Conservation (phyloP, 805 yeast genomes). For the Saccharomyces mikatae region DNA sequence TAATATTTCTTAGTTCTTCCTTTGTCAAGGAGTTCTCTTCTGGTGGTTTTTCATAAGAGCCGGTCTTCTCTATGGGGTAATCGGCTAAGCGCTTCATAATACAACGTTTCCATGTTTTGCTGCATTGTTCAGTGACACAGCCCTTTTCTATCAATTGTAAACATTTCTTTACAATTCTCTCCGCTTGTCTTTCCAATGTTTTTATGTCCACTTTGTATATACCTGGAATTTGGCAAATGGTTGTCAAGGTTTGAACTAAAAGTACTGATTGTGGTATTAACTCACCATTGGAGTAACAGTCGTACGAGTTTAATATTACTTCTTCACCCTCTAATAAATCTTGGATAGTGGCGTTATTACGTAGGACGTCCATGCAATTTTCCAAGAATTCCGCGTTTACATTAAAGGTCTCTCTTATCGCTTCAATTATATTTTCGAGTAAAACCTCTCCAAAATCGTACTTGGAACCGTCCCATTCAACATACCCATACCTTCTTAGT, state of each 20-base stretch:
- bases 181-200: constrained; percentile 30
- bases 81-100: constrained; percentile 30
- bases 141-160: constrained; percentile 50
- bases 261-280: constrained; percentile 51
- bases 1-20: constrained; percentile 27
- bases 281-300: constrained; percentile 50
- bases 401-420: constrained; percentile 26
- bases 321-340: constrained; percentile 33
- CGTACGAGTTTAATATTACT: constrained; percentile 50
- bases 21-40: constrained; percentile 7
- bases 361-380: constrained; percentile 28
- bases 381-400: constrained; percentile 29
- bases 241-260: constrained; percentile 44
- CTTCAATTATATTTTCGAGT: constrained; percentile 27
- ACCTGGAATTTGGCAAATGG: constrained; percentile 27
- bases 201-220: constrained; percentile 10
- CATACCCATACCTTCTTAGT: constrained; percentile 84
- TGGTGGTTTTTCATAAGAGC: neutral
- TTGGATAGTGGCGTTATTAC: constrained; percentile 26
- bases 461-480: constrained; percentile 62
- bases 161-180: constrained; percentile 50
- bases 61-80: constrained; percentile 32
- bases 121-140: constrained; percentile 36
- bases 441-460: constrained; percentile 77
- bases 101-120: constrained; percentile 22